phyloP scores from a whole-genome alignment of 2,329 filamentous ascomycete genomes.

The Penicillium oxalicum region DNA sequence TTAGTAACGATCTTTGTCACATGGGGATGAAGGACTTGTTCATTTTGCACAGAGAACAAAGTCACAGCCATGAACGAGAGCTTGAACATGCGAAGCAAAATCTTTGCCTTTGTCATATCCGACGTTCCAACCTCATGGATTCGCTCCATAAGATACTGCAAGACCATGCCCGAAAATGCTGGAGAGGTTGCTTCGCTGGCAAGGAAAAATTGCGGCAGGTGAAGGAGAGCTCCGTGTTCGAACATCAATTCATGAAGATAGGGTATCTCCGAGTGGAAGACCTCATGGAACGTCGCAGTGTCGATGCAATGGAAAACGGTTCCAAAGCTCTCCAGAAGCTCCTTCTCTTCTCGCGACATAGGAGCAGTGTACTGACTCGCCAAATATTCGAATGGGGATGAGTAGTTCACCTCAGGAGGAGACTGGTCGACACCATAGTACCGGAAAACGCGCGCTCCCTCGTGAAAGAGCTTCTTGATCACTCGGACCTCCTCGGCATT shows the following conservation, averaged over 20 bases:
- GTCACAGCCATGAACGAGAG: slow-evolving; percentile 99
- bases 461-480: slow-evolving; percentile 93
- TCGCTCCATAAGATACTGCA: slow-evolving; percentile 94
- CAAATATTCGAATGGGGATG: slow-evolving; percentile 84
- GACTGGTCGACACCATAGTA: slow-evolving; percentile 92
- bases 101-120: slow-evolving; percentile 87
- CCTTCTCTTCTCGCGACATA: slow-evolving; percentile 93
- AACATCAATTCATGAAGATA: slow-evolving; percentile 97
- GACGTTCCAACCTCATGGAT: slow-evolving; percentile 91
- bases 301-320: slow-evolving; percentile 99
- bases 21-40: slow-evolving; percentile 89
- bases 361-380: slow-evolving; percentile 93
- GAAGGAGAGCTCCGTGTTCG: slow-evolving; percentile 85
- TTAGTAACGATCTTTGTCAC: slow-evolving; percentile 96
- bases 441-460: slow-evolving; percentile 91
- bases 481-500: slow-evolving; percentile 95
- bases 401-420: slow-evolving; percentile 63
- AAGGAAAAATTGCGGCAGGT: slow-evolving; percentile 95
- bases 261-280: slow-evolving; percentile 95
- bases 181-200: slow-evolving; percentile 98
- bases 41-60: slow-evolving; percentile 87
- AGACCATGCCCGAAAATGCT: slow-evolving; percentile 94
- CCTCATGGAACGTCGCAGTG: slow-evolving; percentile 95
- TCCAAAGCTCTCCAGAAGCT: slow-evolving; percentile 92
- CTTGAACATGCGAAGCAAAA: slow-evolving; percentile 90